phyloP scores from a whole-genome alignment of 1,284 basidiomycete species.

The Lignosus rhinocerotis region DNA sequence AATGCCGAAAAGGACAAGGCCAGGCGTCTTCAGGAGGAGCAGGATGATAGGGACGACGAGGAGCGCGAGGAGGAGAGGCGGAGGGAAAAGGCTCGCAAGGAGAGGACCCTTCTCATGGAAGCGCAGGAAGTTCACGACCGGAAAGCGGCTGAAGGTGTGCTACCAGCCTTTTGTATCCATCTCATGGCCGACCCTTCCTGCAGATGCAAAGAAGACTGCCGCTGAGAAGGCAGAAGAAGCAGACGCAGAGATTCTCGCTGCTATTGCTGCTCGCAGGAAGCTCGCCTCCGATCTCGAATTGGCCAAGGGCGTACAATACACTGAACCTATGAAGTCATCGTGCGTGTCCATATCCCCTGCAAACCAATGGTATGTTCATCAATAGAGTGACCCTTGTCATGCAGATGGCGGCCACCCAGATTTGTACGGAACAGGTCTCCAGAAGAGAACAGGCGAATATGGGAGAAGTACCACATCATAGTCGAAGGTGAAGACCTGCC shows the following conservation, averaged over 20 bases:
- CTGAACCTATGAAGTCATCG: constrained; percentile 84
- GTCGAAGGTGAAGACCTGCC: constrained; percentile 93
- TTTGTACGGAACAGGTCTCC: constrained; percentile 76
- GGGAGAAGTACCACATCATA: constrained; percentile 92
- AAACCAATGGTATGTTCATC: too few relatives aligned
- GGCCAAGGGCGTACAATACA: constrained; percentile 91
- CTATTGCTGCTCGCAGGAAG: constrained; percentile 89
- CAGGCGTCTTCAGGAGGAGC: constrained; percentile 54
- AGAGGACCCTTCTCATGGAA: constrained; percentile 84
- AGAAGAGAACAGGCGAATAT: constrained; percentile 72
- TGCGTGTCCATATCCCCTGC: too few relatives aligned
- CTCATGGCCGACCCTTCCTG: background rate
- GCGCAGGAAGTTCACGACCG: constrained; percentile 89
- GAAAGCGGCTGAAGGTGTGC: constrained; percentile 79
- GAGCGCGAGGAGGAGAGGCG: constrained; percentile 75
- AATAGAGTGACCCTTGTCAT: background rate
- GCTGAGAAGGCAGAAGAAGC: constrained; percentile 84
- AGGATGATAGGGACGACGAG: constrained; percentile 71
- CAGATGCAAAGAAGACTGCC: constrained; percentile 85
- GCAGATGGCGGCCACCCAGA: constrained; percentile 85
- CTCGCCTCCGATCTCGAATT: constrained; percentile 91
- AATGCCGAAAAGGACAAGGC: constrained; percentile 57
- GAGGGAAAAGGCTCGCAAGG: constrained; percentile 75
- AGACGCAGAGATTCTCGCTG: constrained; percentile 89
- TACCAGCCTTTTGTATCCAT: background rate